Conservation (phyloP, 768 basidiomycete genomes). For the Kwoniella botswanensis region DNA sequence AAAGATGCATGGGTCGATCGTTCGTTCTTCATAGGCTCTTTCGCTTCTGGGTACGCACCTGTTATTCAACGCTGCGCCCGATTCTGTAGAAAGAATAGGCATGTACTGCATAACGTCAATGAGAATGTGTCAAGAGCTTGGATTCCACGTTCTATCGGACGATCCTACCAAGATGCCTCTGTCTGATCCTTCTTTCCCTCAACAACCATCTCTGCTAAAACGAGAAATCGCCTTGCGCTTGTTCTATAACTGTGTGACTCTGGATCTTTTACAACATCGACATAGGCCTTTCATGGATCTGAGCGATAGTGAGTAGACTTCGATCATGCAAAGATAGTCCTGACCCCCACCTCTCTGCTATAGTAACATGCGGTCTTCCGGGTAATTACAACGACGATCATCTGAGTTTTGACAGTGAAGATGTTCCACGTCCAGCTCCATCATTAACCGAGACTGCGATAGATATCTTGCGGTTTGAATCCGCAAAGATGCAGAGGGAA, state of each 20-base stretch:
- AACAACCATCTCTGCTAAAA: constrained; percentile 1
- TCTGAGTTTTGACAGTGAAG: constrained; percentile 5
- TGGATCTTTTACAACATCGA: constrained; percentile 8
- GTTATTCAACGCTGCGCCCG: constrained; percentile 4
- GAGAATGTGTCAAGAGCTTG: constrained; percentile 10
- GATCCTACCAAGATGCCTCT: constrained; percentile 6
- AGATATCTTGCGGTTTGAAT: constrained; percentile 1
- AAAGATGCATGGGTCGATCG: not conserved
- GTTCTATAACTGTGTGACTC: constrained; percentile 1
- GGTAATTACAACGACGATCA: constrained; percentile 12
- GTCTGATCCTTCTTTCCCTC: constrained; percentile 1
- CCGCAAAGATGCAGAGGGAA: constrained; percentile 3
- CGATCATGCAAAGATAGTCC: not conserved
- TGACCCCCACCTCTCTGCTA: not conserved
- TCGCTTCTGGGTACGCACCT: not conserved
- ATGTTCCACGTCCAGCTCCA: not conserved
- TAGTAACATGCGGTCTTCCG: constrained; percentile 8
- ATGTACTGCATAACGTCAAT: constrained; percentile 5
- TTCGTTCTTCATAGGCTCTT: not conserved
- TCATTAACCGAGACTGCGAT: constrained; percentile 4
- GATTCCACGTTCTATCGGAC: constrained; percentile 2
- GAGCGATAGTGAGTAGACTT: not conserved
- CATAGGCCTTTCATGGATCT: constrained; percentile 4
- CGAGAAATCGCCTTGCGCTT: constrained; percentile 1
- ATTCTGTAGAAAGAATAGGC: constrained; percentile 5